Base-by-base conservation (phyloP, 371 early-diverging fungal species). In the Encephalitozoon romaleae region DNA sequence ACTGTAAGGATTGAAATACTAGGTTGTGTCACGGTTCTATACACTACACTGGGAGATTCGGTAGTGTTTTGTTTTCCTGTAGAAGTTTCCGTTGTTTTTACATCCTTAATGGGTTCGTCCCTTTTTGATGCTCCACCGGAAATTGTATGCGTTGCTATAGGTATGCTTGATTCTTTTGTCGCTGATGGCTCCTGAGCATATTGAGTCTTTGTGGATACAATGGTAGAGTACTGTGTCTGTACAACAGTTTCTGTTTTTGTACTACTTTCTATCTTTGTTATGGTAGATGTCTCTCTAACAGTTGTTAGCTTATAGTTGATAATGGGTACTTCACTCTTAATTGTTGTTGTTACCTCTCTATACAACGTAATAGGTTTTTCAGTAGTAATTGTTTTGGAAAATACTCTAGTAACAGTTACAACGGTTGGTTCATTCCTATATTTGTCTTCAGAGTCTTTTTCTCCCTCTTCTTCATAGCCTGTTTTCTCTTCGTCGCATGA, bases 231-330 rank as follows among this genome's bases (percentile, higher is more conserved):
- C 30, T 34, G 28, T 8, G 69, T 76, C 34, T 54, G 41, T 34
- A 26, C 66, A 30, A 53, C 25, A 3, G 64, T 70, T 25, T 39
- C 38, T 47, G 55, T 64, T 70, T 65, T 66, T 21, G 26, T 39
- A 28, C 18, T 54, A 32, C 25, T 43, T 8, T 49, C 67, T 32
- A 68, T 72, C 65, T 70, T 67, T 18, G 51, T 71, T 23, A 4
- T 30, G 53, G 63, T 79, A 23, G 39, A 52, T 3, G 18, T 43
- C 41, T 77, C 76, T n/a, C 70, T 82, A 9, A 70, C 25, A 11
- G 82, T 82, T 21, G 80, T 80, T 25, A 82, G 34, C 47, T 79
- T 77, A 55, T 82, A 82, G 43, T 80, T 82, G 32, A 67, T 74
- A 25, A 82, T 74, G 11, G 82, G 82, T 25, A 71, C 69, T 51